These are phyloP conservation scores for Wickerhamiella australiensis DNA, from an alignment of 805 yeast species.

Conservation along the genomic window DNA sequence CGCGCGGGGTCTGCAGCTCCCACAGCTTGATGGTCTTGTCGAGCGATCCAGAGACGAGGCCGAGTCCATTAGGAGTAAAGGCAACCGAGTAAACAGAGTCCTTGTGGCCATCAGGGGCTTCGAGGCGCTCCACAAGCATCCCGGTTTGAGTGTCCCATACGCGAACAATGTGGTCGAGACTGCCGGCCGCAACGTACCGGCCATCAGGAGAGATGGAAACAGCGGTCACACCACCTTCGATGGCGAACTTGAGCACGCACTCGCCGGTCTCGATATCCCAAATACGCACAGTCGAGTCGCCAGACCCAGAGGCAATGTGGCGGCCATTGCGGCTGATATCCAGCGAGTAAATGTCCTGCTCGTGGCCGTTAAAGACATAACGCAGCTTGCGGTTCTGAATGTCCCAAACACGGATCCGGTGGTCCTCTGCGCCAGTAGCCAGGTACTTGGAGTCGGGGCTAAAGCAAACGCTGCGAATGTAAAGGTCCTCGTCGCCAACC, in stretches of 20 bases:
- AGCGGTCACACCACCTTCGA: constrained; percentile 97
- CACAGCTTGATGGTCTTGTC: constrained; percentile 94
- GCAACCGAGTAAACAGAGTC: constrained; percentile 93
- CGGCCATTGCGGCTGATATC: constrained; percentile 93
- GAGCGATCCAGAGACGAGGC: constrained; percentile 86
- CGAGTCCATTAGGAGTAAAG: constrained; percentile 81
- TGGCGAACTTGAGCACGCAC: constrained; percentile 74
- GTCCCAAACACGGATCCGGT: constrained; percentile 88
- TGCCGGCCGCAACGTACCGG: constrained; percentile 87
- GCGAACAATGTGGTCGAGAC: constrained; percentile 86
- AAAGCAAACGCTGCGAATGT: constrained; percentile 90
- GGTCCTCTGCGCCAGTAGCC: constrained; percentile 81
- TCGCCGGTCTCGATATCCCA: constrained; percentile 91
- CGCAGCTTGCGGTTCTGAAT: constrained; percentile 74
- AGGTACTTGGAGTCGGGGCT: constrained; percentile 87
- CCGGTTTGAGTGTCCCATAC: constrained; percentile 96
- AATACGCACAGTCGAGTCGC: constrained; percentile 90
- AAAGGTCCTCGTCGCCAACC: constrained; percentile 66
- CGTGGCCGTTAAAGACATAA: constrained; percentile 77
- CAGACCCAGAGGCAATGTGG: constrained; percentile 87
- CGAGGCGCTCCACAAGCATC: constrained; percentile 80
- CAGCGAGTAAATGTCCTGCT: constrained; percentile 91
- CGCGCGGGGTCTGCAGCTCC: constrained; percentile 55
- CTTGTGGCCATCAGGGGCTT: constrained; percentile 89
- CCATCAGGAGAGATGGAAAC: constrained; percentile 97